A percentile compares a stretch with the other conserved stretches of the same genome.
Conservation (phyloP, 768 basidiomycete genomes). For the Russula griseocarnosa region DNA sequence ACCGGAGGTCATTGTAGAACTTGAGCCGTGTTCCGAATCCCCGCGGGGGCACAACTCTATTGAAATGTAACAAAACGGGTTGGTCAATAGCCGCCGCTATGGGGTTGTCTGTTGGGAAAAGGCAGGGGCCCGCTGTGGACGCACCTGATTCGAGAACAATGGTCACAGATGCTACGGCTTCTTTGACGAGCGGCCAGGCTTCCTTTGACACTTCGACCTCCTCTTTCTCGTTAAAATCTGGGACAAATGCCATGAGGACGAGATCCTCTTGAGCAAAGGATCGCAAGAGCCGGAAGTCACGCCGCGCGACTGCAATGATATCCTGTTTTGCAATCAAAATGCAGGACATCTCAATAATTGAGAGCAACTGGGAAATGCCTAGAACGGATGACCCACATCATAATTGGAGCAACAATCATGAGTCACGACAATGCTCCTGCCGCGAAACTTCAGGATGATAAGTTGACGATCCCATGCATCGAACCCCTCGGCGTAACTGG, state of each 20-base stretch:
- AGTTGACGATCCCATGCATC: not conserved
- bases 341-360: too few species aligned
- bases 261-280: not conserved
- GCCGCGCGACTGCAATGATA: not conserved
- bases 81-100: too few species aligned
- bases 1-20: too few species aligned
- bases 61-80: too few species aligned
- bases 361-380: too few species aligned
- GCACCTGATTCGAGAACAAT: constrained; percentile 11
- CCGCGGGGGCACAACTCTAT: too few species aligned
- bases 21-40: too few species aligned
- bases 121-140: not conserved
- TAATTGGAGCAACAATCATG: not conserved
- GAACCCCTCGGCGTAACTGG: not conserved
- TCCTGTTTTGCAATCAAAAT: not conserved
- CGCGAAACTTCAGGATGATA: constrained; percentile 5
- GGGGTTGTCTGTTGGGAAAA: too few species aligned
- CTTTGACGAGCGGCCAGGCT: not conserved
- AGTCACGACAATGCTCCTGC: constrained; percentile 4
- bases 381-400: not conserved
- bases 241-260: not conserved
- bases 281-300: not conserved
- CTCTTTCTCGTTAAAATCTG: not conserved
- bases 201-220: constrained; percentile 10
- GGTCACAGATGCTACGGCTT: not conserved